Base-by-base conservation (phyloP, 2,329 filamentous ascomycete species). In the Fusarium humuli region DNA sequence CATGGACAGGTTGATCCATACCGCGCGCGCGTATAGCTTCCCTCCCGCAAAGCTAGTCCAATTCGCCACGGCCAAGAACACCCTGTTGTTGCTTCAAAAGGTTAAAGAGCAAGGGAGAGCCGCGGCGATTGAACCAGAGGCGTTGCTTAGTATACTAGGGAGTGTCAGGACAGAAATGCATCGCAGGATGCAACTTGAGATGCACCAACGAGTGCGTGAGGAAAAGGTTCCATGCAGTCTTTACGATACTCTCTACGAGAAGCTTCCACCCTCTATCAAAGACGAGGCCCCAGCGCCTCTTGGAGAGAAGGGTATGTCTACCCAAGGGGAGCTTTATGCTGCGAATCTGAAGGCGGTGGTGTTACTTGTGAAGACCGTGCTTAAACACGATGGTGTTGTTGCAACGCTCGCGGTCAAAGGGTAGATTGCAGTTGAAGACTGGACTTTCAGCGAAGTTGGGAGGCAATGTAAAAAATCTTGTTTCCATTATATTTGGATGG, bases 171-270 rank as follows among this genome's bases (percentile, higher is more conserved):
- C 34, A 7, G 49, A 53, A 42, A 53, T 53, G 13, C 23, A 53
- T 29, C 49, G 49, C 13, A 53, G 34, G 5, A 53, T 53, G 34
- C 13, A 53, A 30, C 34, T 53, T 6, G 49, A 53, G 34, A 53
- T 53, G 49, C 49, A 53, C 37, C 49, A 53, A 22, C 49, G 49
- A 41, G 49, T 53, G 34, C 49, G 32, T 16, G 34, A 53, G 49
- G 49, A 53, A 18, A 53, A 40, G 2, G 5, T 41, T 12, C 23
- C 49, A 53, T 53, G 49, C 25, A 18, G 25, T 53, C 49, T 53
- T 53, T 53, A 53, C 32, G 3, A 50, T 37, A 20, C 30, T 10
- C 16, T 25, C 12, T 25, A 8, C 16, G 48, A 50, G 16, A 50
- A 8, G 2, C 30, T 50, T 37, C 30, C 48, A 22, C 11, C 48